phyloP scores from a whole-genome alignment of 108 stramenopile species.

The Stephanodiscus minutulus region DNA sequence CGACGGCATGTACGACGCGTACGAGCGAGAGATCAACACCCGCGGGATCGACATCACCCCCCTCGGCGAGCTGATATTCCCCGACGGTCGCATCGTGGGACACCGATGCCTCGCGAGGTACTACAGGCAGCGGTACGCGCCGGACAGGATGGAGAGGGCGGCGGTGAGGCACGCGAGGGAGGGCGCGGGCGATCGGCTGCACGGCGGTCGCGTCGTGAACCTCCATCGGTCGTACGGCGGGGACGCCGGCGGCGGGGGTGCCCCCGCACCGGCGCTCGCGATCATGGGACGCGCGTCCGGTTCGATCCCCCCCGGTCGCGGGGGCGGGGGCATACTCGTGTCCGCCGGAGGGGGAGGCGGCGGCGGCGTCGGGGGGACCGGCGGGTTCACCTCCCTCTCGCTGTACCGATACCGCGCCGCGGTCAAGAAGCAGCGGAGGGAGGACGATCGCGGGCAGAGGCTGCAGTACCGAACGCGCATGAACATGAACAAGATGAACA shows the following conservation, averaged over 20 bases:
- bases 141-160: slow-evolving; percentile 39
- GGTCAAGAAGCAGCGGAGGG: slow-evolving; percentile 78
- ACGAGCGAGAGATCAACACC: slow-evolving; percentile 73
- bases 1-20: slow-evolving; percentile 68
- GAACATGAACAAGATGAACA: slow-evolving; percentile 33
- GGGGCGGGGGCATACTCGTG: slow-evolving; percentile 72
- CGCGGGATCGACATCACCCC: slow-evolving; percentile 89
- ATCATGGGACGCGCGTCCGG: slow-evolving; percentile 11
- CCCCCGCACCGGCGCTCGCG: neutral
- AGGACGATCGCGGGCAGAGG: slow-evolving; percentile 37
- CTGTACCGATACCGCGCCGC: slow-evolving; percentile 85
- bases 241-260: neutral
- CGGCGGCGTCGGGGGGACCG: slow-evolving; percentile 11
- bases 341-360: slow-evolving; percentile 12
- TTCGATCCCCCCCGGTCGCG: slow-evolving; percentile 40
- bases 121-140: slow-evolving; percentile 82
- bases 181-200: slow-evolving; percentile 80
- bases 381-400: slow-evolving; percentile 74
- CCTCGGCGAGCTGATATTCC: slow-evolving; percentile 84
- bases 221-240: slow-evolving; percentile 29
- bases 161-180: slow-evolving; percentile 71
- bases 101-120: slow-evolving; percentile 80
- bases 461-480: slow-evolving; percentile 8
- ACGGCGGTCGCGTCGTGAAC: slow-evolving; percentile 69
- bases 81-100: slow-evolving; percentile 87